Evolutionary conservation across 2,329 filamentous ascomycete species (phyloP).

Genomic region (Helminthosporium solani): DNA sequence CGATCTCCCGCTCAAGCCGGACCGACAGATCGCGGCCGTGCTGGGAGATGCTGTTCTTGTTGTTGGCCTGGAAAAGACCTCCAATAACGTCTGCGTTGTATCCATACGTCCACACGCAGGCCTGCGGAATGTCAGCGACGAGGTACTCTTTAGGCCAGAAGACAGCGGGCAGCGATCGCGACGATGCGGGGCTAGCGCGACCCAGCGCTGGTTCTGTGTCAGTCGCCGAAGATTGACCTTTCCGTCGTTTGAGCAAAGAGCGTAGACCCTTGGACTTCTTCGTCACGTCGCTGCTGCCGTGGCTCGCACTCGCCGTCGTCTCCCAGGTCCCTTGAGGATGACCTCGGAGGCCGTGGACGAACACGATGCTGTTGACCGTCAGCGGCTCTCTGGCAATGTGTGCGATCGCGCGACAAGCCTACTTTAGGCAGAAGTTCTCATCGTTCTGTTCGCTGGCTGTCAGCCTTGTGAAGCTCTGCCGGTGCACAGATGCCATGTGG

Average conservation of each 20-base stretch:
- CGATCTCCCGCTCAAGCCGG: constrained; percentile 35
- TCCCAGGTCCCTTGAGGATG: constrained; percentile 40
- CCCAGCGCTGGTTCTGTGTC: constrained; percentile 3
- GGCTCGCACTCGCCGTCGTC: constrained; percentile 6
- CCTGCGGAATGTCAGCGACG: constrained; percentile 35
- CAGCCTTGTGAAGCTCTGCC: constrained; percentile 10
- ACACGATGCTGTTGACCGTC: constrained; percentile 33
- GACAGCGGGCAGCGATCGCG: constrained; percentile 4
- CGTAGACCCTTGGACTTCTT: constrained; percentile 7
- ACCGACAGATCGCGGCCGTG: constrained; percentile 29
- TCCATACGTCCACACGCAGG: constrained; percentile 45
- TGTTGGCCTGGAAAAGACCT: constrained; percentile 39
- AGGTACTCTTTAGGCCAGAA: constrained; percentile 45
- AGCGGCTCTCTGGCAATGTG: background rate
- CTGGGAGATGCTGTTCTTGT: constrained; percentile 42
- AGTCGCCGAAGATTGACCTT: constrained; percentile 3
- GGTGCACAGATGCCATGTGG: constrained; percentile 11
- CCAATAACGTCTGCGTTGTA: constrained; percentile 45
- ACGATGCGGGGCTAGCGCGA: background rate
- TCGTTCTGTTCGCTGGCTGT: constrained; percentile 2
- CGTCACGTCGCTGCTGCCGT: constrained; percentile 12
- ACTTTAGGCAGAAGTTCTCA: constrained; percentile 9
- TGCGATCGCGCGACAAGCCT: background rate
- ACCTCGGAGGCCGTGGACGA: constrained; percentile 41
- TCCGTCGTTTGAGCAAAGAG: constrained; percentile 9